phyloP scores from a whole-genome alignment of 208 protist species.

The Herpetomonas samuelpessoai region DNA sequence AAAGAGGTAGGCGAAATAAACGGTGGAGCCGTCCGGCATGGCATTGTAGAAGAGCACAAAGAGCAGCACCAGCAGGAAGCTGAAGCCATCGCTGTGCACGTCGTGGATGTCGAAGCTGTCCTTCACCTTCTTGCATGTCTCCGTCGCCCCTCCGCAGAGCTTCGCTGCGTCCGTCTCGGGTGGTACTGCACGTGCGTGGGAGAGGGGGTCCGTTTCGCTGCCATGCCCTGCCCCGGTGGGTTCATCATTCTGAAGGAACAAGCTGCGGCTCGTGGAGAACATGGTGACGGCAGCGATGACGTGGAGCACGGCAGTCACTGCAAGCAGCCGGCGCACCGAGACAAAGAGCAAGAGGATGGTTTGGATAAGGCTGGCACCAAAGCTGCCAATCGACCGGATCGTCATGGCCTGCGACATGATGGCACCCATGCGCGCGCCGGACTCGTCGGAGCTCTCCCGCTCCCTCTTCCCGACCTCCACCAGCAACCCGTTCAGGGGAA shows the following conservation, averaged over 20 bases:
- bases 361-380: constrained; percentile 29
- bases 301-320: constrained; percentile 19
- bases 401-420: constrained; percentile 48
- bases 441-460: constrained; percentile 35
- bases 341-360: constrained; percentile 14
- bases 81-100: constrained; percentile 24
- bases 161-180: constrained; percentile 4
- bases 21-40: constrained; percentile 34
- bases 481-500: constrained; percentile 47
- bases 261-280: constrained; percentile 8
- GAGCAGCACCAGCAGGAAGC: constrained; percentile 33
- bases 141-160: constrained; percentile 11
- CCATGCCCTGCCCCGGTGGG: not conserved
- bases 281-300: constrained; percentile 19
- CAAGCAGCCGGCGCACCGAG: constrained; percentile 15
- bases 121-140: constrained; percentile 10
- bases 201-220: not conserved
- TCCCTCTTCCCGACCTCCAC: constrained; percentile 42
- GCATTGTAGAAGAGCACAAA: constrained; percentile 51
- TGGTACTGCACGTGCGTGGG: not conserved
- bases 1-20: constrained; percentile 50
- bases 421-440: constrained; percentile 28
- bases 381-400: constrained; percentile 35
- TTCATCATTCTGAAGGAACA: constrained; percentile 22
- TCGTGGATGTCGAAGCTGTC: constrained; percentile 18